A percentile compares a stretch with the other conserved stretches of the same genome.
phyloP scores from a whole-genome alignment of 164 flowering plant genomes.

The Nymphaea thermarum region DNA sequence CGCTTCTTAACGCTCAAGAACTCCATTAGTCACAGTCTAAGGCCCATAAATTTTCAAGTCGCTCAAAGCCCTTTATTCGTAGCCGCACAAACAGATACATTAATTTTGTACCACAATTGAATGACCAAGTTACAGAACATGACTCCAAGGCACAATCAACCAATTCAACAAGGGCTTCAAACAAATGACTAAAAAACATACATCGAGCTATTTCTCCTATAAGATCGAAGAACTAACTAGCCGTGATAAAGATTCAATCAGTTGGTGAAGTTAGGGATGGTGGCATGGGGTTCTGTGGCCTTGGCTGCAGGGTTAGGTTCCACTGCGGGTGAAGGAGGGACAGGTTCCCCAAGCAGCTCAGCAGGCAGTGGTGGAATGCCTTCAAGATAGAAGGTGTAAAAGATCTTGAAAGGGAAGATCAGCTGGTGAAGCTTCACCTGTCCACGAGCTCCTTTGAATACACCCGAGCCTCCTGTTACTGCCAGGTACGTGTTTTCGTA shows the following conservation, averaged over 20 bases:
- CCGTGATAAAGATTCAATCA: background rate
- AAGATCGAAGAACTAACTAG: too few species aligned
- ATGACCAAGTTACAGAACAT: too few species aligned
- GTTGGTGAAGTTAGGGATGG: background rate
- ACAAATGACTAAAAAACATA: too few species aligned
- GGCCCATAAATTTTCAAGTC: too few species aligned
- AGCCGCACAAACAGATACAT: too few species aligned
- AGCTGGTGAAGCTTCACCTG: conserved; percentile 52
- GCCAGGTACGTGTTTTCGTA: conserved; percentile 50
- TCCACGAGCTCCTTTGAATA: conserved; percentile 52
- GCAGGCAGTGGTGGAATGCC: conserved; percentile 46
- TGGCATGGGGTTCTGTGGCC: background rate
- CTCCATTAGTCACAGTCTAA: too few species aligned
- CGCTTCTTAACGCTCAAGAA: too few species aligned
- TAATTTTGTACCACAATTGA: too few species aligned
- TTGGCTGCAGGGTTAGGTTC: background rate
- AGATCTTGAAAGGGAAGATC: conserved; percentile 55
- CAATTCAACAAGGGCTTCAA: too few species aligned
- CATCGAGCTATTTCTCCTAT: too few species aligned
- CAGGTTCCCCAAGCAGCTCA: conserved; percentile 36
- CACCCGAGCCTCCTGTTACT: conserved; percentile 64
- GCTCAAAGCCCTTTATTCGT: too few species aligned
- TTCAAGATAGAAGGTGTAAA: conserved; percentile 49
- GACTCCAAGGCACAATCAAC: too few species aligned
- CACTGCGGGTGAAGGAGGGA: conserved; percentile 6